phyloP scores from a whole-genome alignment of 306 rosid species.

The Ormosia emarginata region DNA sequence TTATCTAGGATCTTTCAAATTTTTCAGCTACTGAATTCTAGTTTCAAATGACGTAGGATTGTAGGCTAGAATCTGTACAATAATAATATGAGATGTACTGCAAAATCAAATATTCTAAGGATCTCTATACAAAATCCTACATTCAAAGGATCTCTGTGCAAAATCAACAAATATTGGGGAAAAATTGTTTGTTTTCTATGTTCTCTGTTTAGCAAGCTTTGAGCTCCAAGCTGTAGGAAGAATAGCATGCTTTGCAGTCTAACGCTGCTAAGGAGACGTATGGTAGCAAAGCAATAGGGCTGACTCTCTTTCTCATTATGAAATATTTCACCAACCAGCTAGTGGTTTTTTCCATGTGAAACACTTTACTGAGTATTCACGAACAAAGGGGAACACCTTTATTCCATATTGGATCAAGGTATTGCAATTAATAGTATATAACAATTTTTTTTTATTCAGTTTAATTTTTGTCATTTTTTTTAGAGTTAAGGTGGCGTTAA shows the following conservation, averaged over 20 bases:
- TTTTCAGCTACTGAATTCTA: neutral
- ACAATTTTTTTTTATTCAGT: neutral
- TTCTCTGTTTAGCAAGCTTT: neutral
- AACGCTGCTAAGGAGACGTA: constrained; percentile 30
- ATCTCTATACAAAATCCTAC: neutral
- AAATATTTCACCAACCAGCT: neutral
- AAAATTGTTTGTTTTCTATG: neutral
- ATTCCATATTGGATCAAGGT: neutral
- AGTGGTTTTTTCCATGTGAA: constrained; percentile 12
- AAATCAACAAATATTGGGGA: neutral
- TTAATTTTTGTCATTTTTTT: neutral
- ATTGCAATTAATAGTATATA: neutral
- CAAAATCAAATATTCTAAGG: neutral
- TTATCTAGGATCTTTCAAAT: neutral
- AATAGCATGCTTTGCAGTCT: constrained; percentile 27
- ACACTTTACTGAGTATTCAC: neutral
- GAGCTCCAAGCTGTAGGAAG: constrained; percentile 19
- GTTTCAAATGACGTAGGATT: neutral
- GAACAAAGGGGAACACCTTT: neutral
- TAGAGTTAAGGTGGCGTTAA: neutral
- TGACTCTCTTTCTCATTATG: neutral
- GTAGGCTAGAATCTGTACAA: neutral
- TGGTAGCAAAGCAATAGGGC: neutral
- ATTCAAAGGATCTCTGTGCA: neutral
- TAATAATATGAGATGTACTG: neutral